Evolutionary conservation across 1,284 basidiomycete genomes (phyloP).

Genomic region (Ceratobasidium sp.): DNA sequence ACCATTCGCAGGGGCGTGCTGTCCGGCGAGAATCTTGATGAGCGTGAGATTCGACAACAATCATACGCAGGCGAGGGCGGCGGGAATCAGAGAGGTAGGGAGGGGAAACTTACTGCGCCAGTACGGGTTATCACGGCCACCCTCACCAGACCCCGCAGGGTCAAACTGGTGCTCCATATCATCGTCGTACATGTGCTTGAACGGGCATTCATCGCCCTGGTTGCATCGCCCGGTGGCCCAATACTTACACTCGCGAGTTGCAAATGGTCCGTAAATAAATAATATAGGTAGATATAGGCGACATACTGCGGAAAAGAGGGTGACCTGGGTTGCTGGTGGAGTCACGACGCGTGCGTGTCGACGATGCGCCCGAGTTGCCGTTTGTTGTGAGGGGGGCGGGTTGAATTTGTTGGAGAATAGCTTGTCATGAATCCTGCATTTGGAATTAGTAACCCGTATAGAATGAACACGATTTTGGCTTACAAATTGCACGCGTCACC

Average conservation of each 20-base stretch:
- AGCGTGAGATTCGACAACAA: slow-evolving; percentile 31
- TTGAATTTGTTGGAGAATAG: slow-evolving; percentile 34
- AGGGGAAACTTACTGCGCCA: slow-evolving; percentile 41
- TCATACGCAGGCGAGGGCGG: not conserved
- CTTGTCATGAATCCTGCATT: slow-evolving; percentile 37
- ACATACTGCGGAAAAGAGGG: slow-evolving; percentile 35
- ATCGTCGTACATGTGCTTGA: slow-evolving; percentile 41
- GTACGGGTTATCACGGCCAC: slow-evolving; percentile 32
- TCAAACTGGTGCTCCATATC: slow-evolving; percentile 40
- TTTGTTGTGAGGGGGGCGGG: not conserved
- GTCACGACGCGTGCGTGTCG: slow-evolving; percentile 4
- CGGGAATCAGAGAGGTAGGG: not conserved
- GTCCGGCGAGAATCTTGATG: not conserved
- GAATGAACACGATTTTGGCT: no score
- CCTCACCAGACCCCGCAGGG: not conserved
- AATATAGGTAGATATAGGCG: not conserved
- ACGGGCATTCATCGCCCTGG: slow-evolving; percentile 44
- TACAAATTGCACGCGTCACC: slow-evolving; percentile 42
- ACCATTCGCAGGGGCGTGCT: slow-evolving; percentile 45
- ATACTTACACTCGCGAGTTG: slow-evolving; percentile 44
- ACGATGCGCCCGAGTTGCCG: slow-evolving; percentile 6
- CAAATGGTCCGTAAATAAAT: not conserved
- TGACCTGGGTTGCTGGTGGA: slow-evolving; percentile 16
- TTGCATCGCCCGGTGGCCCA: slow-evolving; percentile 44
- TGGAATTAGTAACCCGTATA: not conserved